Evolutionary conservation across 2,329 filamentous ascomycete species (phyloP).

Genomic region (Emergomyces orientalis): DNA sequence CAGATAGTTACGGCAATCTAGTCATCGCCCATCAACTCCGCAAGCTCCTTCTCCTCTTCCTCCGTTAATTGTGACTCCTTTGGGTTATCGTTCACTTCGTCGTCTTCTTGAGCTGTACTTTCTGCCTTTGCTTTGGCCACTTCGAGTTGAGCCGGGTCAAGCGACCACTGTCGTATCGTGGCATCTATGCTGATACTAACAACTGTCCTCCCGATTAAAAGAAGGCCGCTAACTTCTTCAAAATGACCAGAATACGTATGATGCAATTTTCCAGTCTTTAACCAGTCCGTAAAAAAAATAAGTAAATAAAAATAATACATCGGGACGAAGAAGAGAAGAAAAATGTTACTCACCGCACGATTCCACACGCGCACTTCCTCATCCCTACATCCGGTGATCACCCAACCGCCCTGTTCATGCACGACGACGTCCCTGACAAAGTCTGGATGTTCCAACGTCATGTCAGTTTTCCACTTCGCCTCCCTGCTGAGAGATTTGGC

Average conservation of each 20-base stretch:
- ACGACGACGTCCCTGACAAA: constrained; percentile 79
- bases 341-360: constrained; percentile 35
- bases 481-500: constrained; percentile 67
- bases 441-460: constrained; percentile 69
- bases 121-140: constrained; percentile 43
- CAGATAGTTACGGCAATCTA: constrained; percentile 1
- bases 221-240: constrained; percentile 80
- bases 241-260: constrained; percentile 75
- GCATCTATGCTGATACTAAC: constrained; percentile 84
- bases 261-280: constrained; percentile 58
- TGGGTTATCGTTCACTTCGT: constrained; percentile 32
- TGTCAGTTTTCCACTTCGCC: constrained; percentile 60
- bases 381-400: constrained; percentile 80
- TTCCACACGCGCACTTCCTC: constrained; percentile 93
- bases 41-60: constrained; percentile 88
- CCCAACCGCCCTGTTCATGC: constrained; percentile 59
- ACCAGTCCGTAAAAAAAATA: constrained; percentile 24
- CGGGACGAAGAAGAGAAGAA: background rate
- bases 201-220: constrained; percentile 50
- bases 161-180: constrained; percentile 75
- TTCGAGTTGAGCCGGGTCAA: constrained; percentile 54
- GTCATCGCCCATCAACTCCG: constrained; percentile 75
- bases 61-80: constrained; percentile 58
- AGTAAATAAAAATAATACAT: background rate
- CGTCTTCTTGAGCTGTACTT: constrained; percentile 37